These are phyloP conservation scores for Pugionium cornutum DNA, from an alignment of 345 rosid species.

Conservation along the genomic window DNA sequence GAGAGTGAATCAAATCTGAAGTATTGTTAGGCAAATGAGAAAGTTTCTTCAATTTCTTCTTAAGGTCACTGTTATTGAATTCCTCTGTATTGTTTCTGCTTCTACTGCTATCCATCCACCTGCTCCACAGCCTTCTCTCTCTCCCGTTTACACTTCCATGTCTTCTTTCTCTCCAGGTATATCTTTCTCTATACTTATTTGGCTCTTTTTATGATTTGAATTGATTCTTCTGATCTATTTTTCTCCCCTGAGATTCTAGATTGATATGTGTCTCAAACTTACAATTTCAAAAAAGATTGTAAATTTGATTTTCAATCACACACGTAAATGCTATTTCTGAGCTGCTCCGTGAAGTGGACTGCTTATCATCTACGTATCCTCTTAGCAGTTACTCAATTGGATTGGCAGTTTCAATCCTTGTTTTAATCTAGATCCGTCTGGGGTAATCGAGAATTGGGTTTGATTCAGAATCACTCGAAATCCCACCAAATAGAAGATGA, in stretches of 20 bases:
- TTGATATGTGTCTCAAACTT: conserved; percentile 13
- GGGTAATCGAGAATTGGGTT: background rate
- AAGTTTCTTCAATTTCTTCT: conserved; percentile 27
- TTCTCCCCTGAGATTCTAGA: background rate
- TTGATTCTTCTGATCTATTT: background rate
- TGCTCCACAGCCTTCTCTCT: conserved; percentile 42
- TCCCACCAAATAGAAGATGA: background rate
- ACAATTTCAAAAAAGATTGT: conserved; percentile 1
- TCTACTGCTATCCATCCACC: conserved; percentile 34
- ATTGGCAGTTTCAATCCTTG: background rate
- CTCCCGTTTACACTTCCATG: conserved; percentile 57
- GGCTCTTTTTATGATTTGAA: background rate
- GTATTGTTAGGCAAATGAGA: conserved; percentile 31
- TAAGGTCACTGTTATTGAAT: conserved; percentile 18
- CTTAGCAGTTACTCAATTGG: conserved; percentile 11
- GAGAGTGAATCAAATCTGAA: conserved; percentile 15
- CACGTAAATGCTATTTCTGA: conserved; percentile 12
- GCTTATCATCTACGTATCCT: conserved; percentile 25
- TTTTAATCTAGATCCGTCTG: conserved; percentile 4
- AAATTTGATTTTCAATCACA: background rate
- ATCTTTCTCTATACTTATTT: background rate
- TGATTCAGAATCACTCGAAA: conserved; percentile 1
- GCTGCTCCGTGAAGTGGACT: background rate
- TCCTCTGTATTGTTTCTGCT: conserved; percentile 21
- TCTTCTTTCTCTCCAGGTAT: conserved; percentile 73